Conservation (phyloP, 2,329 filamentous ascomycete species). For the Aureobasidium vineae region DNA sequence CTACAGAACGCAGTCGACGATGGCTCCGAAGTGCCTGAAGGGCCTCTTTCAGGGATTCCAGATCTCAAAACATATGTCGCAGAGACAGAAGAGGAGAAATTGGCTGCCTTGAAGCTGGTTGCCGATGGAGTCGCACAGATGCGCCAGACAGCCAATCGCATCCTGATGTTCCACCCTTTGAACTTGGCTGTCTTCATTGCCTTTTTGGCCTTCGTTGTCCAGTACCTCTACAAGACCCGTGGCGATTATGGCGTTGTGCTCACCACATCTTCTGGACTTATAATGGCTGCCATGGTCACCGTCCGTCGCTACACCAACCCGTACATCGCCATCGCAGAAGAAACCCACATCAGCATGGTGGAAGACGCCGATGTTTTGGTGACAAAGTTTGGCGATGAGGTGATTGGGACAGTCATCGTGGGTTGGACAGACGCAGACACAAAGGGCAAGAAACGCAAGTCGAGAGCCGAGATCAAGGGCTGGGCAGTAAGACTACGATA, state of each 20-base stretch:
- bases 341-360: conserved; percentile 62
- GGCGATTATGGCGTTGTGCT: conserved; percentile 56
- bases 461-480: conserved; percentile 70
- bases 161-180: conserved; percentile 62
- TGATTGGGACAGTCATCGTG: conserved; percentile 70
- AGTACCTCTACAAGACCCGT: conserved; percentile 42
- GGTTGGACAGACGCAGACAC: conserved; percentile 57
- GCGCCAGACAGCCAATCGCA: conserved; percentile 63
- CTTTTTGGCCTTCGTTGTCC: conserved; percentile 42
- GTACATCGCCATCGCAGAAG: conserved; percentile 64
- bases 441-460: conserved; percentile 50
- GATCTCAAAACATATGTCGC: conserved; percentile 61
- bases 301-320: conserved; percentile 60
- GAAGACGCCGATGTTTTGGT: conserved; percentile 53
- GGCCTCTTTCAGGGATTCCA: conserved; percentile 57
- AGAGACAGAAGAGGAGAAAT: conserved; percentile 56
- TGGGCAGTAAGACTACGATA: conserved; percentile 76
- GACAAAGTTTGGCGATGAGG: conserved; percentile 63
- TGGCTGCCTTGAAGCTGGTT: conserved; percentile 68
- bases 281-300: conserved; percentile 62
- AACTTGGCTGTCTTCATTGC: conserved; percentile 45
- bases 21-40: conserved; percentile 37
- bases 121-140: conserved; percentile 83
- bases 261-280: conserved; percentile 59
- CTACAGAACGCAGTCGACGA: conserved; percentile 38